A percentile compares a stretch with the other conserved stretches of the same genome.
Evolutionary conservation across 257 asterid genomes (phyloP).

Genomic region (Solanum phureja): DNA sequence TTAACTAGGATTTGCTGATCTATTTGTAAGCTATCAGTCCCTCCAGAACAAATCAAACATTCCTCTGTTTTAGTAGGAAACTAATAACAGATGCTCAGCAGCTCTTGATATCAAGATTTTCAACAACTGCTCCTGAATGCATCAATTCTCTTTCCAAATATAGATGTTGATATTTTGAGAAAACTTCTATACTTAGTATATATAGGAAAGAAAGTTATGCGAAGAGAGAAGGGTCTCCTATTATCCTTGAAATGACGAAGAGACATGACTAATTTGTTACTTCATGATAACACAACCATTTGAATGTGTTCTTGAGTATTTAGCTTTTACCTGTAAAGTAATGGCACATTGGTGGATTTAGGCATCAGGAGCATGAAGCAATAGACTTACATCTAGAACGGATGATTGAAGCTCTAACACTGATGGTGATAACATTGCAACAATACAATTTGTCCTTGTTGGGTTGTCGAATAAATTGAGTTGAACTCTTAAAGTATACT

Average conservation of each 20-base stretch:
- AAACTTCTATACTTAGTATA: neutral
- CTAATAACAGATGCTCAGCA: neutral
- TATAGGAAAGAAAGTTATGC: neutral
- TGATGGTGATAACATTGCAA: neutral
- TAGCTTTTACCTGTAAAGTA: neutral
- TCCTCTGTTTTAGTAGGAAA: neutral
- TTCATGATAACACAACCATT: neutral
- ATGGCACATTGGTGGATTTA: neutral
- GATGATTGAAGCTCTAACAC: neutral
- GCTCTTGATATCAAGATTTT: slow-evolving; percentile 2
- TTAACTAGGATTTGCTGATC: neutral
- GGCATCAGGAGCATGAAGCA: neutral
- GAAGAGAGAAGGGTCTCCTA: neutral
- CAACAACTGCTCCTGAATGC: neutral
- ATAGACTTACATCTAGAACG: neutral
- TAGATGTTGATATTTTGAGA: neutral
- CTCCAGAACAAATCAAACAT: neutral
- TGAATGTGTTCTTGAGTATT: neutral
- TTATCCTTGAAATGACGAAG: neutral
- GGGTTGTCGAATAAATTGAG: neutral
- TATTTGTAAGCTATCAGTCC: neutral
- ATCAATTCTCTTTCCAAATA: neutral
- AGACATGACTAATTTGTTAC: neutral
- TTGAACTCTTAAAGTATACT: neutral
- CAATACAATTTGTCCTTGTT: neutral